phyloP scores from a whole-genome alignment of 1,284 basidiomycete genomes.

The Trametes hirsuta region DNA sequence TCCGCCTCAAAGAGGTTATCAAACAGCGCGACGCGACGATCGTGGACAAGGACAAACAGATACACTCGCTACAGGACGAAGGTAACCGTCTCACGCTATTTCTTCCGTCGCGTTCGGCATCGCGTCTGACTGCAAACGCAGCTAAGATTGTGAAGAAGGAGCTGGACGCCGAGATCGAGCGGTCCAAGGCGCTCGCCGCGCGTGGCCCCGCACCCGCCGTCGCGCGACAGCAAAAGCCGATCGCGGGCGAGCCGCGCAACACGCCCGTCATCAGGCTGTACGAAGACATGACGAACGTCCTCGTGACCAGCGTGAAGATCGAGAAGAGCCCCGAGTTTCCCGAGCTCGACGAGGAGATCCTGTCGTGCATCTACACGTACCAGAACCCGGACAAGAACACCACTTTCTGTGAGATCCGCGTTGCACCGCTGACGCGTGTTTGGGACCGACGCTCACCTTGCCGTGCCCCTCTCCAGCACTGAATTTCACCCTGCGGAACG shows the following conservation, averaged over 20 bases:
- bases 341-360: slow-evolving; percentile 34
- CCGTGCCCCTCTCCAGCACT: slow-evolving; percentile 46
- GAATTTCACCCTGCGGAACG: slow-evolving; percentile 59
- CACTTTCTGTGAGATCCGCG: slow-evolving; percentile 14
- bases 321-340: slow-evolving; percentile 31
- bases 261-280: slow-evolving; percentile 43
- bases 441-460: not conserved
- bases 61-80: slow-evolving; percentile 47
- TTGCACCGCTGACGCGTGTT: not conserved
- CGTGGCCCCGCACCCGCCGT: slow-evolving; percentile 38
- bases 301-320: slow-evolving; percentile 37
- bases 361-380: slow-evolving; percentile 38
- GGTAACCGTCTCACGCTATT: slow-evolving; percentile 38
- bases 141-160: slow-evolving; percentile 51
- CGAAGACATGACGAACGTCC: slow-evolving; percentile 45
- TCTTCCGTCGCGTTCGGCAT: not conserved
- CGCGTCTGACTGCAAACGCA: not conserved
- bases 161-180: slow-evolving; percentile 63
- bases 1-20: slow-evolving; percentile 45
- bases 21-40: slow-evolving; percentile 49
- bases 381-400: slow-evolving; percentile 6
- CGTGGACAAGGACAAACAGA: slow-evolving; percentile 49
- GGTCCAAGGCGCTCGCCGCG: slow-evolving; percentile 49
- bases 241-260: slow-evolving; percentile 54
- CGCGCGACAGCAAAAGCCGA: slow-evolving; percentile 30